Base-by-base conservation (phyloP, 73 alveolate species). In the Paramecium sexaurelia region DNA sequence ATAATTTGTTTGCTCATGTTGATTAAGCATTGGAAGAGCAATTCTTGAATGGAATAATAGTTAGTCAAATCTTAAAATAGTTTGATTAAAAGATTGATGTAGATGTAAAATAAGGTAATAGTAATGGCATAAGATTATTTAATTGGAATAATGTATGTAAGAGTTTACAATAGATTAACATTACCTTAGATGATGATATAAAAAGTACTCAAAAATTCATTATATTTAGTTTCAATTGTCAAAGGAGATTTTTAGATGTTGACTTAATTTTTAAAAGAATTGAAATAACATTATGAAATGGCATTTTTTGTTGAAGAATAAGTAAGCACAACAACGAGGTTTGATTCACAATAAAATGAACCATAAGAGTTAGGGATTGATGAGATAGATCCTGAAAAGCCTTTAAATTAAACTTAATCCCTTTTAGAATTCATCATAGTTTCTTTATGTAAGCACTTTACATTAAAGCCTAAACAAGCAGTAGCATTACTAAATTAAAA, bases 211-310 rank as follows among this genome's bases (percentile, higher is more conserved):
- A 71, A 40, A 71, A 40, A 17, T 10, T 40, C 32, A 24, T 17
- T 32, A 40, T 78, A 29, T 37, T 13, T 37, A 78, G 90, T 78
- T 32, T 37, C 68, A 26, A 78, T 78, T 22, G 90, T 78, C n/a
- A 78, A 78, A 78, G 90, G 90, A 78, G 73, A 45, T 41, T 7
- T 11, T 9, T 56, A 78, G 55, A 78, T 78, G 90, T 29, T 78
- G 43, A 17, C 19, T 24, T 9, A 78, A 43, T 43, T 78, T 22
- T 19, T 78, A 17, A 78, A 39, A 22, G 90, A 78, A 39, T 22
- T 78, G 22, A 78, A 43, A 78, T 78, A 10, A 24, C 73, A 39
- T 43, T 45, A 39, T 78, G 90, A 78, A 22, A 17, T 22, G 29
- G 33, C 29, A 41, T 40, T 26, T 26, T 41, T n/a, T 41, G 40